These are phyloP conservation scores for Delonix regia DNA, from an alignment of 306 rosid genomes.

Conservation along the genomic window DNA sequence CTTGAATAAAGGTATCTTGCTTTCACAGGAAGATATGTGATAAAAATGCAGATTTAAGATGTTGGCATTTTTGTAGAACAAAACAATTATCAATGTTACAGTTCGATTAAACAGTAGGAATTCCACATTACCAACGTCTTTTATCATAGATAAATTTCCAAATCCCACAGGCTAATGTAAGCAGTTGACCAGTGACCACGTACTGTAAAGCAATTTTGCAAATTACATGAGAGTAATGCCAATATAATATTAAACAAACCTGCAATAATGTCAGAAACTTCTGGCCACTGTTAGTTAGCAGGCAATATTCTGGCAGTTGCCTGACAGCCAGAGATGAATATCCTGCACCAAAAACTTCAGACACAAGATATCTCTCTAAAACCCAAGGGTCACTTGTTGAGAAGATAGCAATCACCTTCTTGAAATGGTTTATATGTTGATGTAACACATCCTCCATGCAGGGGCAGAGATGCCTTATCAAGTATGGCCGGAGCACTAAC, in stretches of 20 bases:
- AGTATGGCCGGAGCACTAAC: constrained; percentile 49
- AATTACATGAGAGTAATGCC: neutral
- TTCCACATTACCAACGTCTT: too few species aligned
- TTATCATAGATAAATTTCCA: too few species aligned
- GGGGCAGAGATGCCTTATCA: constrained; percentile 52
- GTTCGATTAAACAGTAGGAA: too few species aligned
- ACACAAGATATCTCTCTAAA: constrained; percentile 60
- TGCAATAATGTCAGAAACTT: constrained; percentile 65
- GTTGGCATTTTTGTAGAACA: constrained; percentile 4
- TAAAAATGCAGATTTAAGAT: neutral
- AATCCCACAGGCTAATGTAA: too few species aligned
- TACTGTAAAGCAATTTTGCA: neutral
- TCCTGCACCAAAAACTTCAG: constrained; percentile 54
- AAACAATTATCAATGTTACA: neutral
- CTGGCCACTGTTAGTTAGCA: constrained; percentile 67
- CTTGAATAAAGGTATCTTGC: neutral
- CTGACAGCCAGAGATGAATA: constrained; percentile 43
- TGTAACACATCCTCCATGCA: constrained; percentile 56
- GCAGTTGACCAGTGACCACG: too few species aligned
- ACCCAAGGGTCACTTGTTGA: constrained; percentile 63
- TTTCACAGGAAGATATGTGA: neutral
- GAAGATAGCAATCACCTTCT: constrained; percentile 59
- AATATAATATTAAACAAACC: constrained; percentile 45
- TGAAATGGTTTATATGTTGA: constrained; percentile 58
- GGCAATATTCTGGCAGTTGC: constrained; percentile 58